Conservation (phyloP, 345 rosid species). For the Populus simonii region DNA sequence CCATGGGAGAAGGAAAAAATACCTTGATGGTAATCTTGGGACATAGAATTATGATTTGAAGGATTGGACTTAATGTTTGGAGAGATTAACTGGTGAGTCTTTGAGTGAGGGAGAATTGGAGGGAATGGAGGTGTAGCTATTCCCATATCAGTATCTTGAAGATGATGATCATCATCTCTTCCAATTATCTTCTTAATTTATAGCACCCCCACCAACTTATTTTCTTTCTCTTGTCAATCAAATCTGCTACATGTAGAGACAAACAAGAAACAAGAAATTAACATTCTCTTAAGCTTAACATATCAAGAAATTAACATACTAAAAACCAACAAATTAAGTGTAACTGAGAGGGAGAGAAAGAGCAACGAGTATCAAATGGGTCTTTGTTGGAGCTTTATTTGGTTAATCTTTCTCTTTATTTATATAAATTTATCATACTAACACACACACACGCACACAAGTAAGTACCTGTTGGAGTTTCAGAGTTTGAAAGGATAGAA, state of each 20-base stretch:
- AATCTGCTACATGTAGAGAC: constrained; percentile 18
- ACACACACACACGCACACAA: background rate
- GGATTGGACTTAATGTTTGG: constrained; percentile 18
- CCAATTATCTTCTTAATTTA: background rate
- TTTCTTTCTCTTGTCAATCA: constrained; percentile 6
- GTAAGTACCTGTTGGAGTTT: constrained; percentile 44
- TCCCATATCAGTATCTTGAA: constrained; percentile 55
- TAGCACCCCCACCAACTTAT: background rate
- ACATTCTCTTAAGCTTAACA: background rate
- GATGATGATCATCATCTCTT: constrained; percentile 40
- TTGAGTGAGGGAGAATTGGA: constrained; percentile 25
- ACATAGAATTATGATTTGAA: constrained; percentile 74
- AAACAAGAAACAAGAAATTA: constrained; percentile 20
- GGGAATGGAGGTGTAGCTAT: constrained; percentile 48
- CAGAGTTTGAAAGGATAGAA: constrained; percentile 46
- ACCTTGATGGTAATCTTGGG: constrained; percentile 70
- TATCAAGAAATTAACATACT: constrained; percentile 9
- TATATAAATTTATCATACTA: background rate
- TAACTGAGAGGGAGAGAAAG: background rate
- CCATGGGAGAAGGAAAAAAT: constrained; percentile 74
- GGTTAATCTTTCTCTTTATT: background rate
- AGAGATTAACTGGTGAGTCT: constrained; percentile 16
- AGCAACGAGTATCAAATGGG: constrained; percentile 9
- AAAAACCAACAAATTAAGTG: constrained; percentile 1
- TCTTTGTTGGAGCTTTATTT: background rate